Evolutionary conservation across 106 monocot genomes (phyloP), one percentile per base, ranked within the genome.

Genomic region (Xerophyta viscosa): DNA sequence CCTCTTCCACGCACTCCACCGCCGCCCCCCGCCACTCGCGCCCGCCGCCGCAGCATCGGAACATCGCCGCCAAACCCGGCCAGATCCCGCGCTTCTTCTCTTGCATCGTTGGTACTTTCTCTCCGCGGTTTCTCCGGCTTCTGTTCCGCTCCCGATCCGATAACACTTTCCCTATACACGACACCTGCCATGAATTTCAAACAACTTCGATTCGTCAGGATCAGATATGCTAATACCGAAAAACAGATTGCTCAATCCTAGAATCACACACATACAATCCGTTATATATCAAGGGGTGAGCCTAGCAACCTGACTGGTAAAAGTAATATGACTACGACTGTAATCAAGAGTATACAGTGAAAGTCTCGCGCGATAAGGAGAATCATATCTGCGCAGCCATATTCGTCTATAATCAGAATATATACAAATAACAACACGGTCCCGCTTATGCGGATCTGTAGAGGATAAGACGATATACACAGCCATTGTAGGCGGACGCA

Each of bases 91-190:
- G 18, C 14, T 12, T 22, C 24, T 20, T 36, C 57, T 25, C 18
- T 39, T 39, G 39, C 56, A 14, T 28, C 18, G 1, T 39, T 2
- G 39, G 2, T 11, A 31, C n/a, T 25, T 17, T 37, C 43, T 25
- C 23, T 36, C 15, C 39, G 6, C 15, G 52, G 20, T 3, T 15
- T 23, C 27, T 20, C 9, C 46, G 50, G 24, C 14, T 20, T 29
- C 57, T 39, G 39, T 49, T 30, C 37, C 60, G 17, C 31, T 74
- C 72, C 42, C 67, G 9, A 8, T 66, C 75, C 0, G 87, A 81
- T 14, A 71, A 54, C n/a, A 87, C 81, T 39, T 77, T 81, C 8
- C 81, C 87, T 43, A 87, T 64, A 31, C 81, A 87, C 37, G 87
- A 87, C 0, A 87, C 87, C 39, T 39, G 10, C 39, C n/a, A n/a